Evolutionary conservation across 1,284 basidiomycete genomes (phyloP).

Genomic region (Trichosporon asahii): DNA sequence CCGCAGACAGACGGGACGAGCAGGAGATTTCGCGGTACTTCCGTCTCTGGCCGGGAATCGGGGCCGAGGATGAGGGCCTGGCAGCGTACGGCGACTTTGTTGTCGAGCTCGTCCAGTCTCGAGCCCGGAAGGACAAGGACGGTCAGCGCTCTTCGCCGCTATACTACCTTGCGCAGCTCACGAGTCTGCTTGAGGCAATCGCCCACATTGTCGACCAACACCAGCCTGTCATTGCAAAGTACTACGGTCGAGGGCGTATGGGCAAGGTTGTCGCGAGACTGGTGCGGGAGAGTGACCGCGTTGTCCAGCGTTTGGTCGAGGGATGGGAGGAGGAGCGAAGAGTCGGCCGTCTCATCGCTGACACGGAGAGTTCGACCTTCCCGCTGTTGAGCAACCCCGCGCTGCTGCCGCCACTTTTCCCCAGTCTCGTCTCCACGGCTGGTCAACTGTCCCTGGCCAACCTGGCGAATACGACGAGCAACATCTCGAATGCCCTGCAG

Average conservation of each 20-base stretch:
- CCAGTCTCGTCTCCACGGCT: conserved; percentile 23
- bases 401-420: conserved; percentile 40
- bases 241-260: conserved; percentile 89
- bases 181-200: conserved; percentile 88
- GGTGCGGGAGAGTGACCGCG: conserved; percentile 79
- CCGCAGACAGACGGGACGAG: conserved; percentile 68
- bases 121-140: conserved; percentile 72
- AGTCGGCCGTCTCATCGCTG: conserved; percentile 50
- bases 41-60: conserved; percentile 91
- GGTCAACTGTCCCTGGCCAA: conserved; percentile 31
- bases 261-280: conserved; percentile 70
- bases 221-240: conserved; percentile 94
- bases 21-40: conserved; percentile 89
- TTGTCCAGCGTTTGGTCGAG: conserved; percentile 70
- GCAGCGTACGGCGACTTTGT: conserved; percentile 91
- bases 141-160: conserved; percentile 83
- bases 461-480: conserved; percentile 44
- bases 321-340: conserved; percentile 86
- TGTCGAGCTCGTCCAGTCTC: conserved; percentile 76
- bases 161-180: conserved; percentile 81
- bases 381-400: conserved; percentile 40
- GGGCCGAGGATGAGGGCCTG: conserved; percentile 76
- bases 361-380: conserved; percentile 49
- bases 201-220: conserved; percentile 96
- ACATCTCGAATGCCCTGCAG: conserved; percentile 52